Conservation (phyloP, 164 flowering plant genomes). For the Houttuynia cordata region DNA sequence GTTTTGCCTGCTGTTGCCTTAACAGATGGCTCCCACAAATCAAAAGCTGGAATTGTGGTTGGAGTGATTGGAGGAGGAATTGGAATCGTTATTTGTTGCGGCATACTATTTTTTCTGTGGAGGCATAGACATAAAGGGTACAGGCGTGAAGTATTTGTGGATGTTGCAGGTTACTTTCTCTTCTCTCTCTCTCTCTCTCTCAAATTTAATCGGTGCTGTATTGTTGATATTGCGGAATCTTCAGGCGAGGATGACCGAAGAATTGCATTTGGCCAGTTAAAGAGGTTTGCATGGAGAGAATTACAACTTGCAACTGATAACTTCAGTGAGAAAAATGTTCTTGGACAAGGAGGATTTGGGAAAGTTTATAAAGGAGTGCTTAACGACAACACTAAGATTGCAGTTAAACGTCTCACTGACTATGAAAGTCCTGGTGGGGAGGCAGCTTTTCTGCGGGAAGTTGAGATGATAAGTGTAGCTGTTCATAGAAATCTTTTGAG, state of each 20-base stretch:
- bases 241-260: slow-evolving; percentile 88
- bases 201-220: too few relatives aligned
- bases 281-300: slow-evolving; percentile 84
- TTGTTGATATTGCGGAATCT: neutral
- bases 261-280: slow-evolving; percentile 87
- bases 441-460: slow-evolving; percentile 90
- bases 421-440: slow-evolving; percentile 93
- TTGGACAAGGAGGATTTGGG: slow-evolving; percentile 97
- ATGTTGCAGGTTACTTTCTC: slow-evolving; percentile 66
- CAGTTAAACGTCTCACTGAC: slow-evolving; percentile 85
- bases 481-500: slow-evolving; percentile 80
- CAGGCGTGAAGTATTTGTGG: slow-evolving; percentile 71
- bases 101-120: slow-evolving; percentile 34
- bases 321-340: slow-evolving; percentile 82
- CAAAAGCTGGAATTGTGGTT: slow-evolving; percentile 44
- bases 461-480: slow-evolving; percentile 98
- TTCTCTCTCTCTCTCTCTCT: neutral
- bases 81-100: slow-evolving; percentile 32
- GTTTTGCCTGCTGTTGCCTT: slow-evolving; percentile 2
- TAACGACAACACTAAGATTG: slow-evolving; percentile 66
- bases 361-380: slow-evolving; percentile 92
- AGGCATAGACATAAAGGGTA: slow-evolving; percentile 50
- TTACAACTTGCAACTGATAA: slow-evolving; percentile 80
- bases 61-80: slow-evolving; percentile 50
- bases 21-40: slow-evolving; percentile 45